These are phyloP conservation scores for Cichorium intybus DNA, from an alignment of 140 eudicot species.

Conservation along the genomic window DNA sequence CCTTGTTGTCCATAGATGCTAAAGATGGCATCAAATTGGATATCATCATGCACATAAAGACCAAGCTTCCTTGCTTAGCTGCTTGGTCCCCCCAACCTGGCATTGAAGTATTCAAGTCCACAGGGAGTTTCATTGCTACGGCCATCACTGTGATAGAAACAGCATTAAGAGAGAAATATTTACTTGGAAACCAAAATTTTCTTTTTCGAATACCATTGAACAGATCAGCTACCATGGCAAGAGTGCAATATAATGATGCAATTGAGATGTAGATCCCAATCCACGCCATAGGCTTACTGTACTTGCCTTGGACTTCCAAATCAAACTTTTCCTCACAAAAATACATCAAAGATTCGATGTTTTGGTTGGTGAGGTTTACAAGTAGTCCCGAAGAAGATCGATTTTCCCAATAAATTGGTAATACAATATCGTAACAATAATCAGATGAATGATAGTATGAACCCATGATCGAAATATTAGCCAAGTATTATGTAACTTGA, in stretches of 20 bases:
- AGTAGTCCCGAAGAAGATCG: background rate
- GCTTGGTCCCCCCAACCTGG: constrained; percentile 24
- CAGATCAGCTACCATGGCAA: constrained; percentile 43
- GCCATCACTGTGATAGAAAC: constrained; percentile 31
- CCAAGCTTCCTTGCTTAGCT: constrained; percentile 21
- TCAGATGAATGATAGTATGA: background rate
- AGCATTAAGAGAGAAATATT: constrained; percentile 33
- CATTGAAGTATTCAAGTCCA: constrained; percentile 29
- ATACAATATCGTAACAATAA: background rate
- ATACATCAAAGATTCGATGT: too few relatives aligned
- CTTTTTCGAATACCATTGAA: constrained; percentile 27
- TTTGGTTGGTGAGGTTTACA: background rate
- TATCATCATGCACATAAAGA: constrained; percentile 26
- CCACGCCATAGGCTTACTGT: constrained; percentile 39
- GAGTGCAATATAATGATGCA: constrained; percentile 34
- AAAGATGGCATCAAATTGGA: constrained; percentile 37
- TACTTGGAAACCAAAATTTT: constrained; percentile 38
- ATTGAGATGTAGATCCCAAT: constrained; percentile 45
- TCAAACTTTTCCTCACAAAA: background rate
- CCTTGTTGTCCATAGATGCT: constrained; percentile 29
- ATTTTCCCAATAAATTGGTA: background rate
- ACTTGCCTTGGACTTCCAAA: background rate
- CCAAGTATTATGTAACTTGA: background rate
- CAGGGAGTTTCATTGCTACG: constrained; percentile 31
- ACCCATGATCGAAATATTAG: background rate